These are phyloP conservation scores for Pichia insulana DNA, from an alignment of 805 yeast genomes.

Conservation along the genomic window DNA sequence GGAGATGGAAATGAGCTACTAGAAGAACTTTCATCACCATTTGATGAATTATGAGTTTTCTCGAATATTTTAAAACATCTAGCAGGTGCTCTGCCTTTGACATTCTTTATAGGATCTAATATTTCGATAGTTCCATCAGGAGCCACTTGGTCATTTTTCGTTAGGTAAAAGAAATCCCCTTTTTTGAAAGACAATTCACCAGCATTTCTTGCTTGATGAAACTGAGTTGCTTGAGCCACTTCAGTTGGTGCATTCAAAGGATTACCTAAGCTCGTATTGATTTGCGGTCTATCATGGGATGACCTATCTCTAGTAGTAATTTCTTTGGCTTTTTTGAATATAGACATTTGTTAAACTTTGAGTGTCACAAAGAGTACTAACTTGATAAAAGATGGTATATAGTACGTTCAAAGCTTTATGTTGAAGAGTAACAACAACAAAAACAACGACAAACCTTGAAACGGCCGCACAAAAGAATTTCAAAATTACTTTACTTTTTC, in stretches of 20 bases:
- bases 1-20: not conserved
- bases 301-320: conserved; percentile 13
- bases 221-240: conserved; percentile 74
- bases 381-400: not conserved
- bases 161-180: conserved; percentile 87
- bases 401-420: not conserved
- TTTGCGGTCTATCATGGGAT: conserved; percentile 24
- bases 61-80: conserved; percentile 74
- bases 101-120: conserved; percentile 70
- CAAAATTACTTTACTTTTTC: too few species aligned
- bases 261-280: conserved; percentile 9
- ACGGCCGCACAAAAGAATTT: too few species aligned
- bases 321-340: conserved; percentile 21
- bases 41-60: conserved; percentile 32
- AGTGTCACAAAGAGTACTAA: not conserved
- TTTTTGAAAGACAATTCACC: conserved; percentile 70
- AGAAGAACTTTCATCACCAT: not conserved
- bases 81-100: conserved; percentile 81
- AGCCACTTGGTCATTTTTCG: conserved; percentile 38
- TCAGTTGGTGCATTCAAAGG: conserved; percentile 54
- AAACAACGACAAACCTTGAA: too few species aligned
- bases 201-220: conserved; percentile 69
- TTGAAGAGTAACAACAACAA: too few species aligned
- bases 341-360: conserved; percentile 4
- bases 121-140: conserved; percentile 59